Evolutionary conservation across 495 filamentous ascomycete species (phyloP).

Genomic region (Pyrenula aspistea): DNA sequence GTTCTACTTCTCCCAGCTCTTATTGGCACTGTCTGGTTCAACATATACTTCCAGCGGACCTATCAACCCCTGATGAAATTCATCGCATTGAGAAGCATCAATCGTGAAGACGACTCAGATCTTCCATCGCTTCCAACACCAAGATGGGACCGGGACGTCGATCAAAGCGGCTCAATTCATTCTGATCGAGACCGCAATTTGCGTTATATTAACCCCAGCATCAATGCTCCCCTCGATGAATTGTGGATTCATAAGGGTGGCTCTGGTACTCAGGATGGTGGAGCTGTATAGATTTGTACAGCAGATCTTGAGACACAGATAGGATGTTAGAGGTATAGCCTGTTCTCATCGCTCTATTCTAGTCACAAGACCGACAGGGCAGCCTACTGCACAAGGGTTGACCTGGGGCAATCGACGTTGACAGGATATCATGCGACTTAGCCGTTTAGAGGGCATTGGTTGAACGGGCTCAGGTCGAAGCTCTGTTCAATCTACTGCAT

Average conservation of each 20-base stretch:
- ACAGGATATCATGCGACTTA: too few species aligned
- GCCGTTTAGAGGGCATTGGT: too few species aligned
- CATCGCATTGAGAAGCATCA: slow-evolving; percentile 80
- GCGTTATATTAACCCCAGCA: slow-evolving; percentile 62
- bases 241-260: slow-evolving; percentile 6
- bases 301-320: background rate
- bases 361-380: too few species aligned
- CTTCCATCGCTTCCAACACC: slow-evolving; percentile 24
- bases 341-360: too few species aligned
- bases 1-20: slow-evolving; percentile 66
- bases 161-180: slow-evolving; percentile 35
- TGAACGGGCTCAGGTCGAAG: too few species aligned
- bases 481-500: too few species aligned
- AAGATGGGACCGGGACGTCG: slow-evolving; percentile 22
- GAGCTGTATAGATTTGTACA: background rate
- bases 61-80: slow-evolving; percentile 83
- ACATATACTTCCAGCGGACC: slow-evolving; percentile 56
- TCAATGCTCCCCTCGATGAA: slow-evolving; percentile 48
- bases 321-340: too few species aligned
- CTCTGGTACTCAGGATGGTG: background rate
- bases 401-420: too few species aligned
- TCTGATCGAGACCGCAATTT: slow-evolving; percentile 53
- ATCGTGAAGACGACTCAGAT: slow-evolving; percentile 35
- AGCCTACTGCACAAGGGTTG: too few species aligned
- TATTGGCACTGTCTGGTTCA: slow-evolving; percentile 71